phyloP scores from a whole-genome alignment of 345 rosid genomes.

The Turnera subulata region DNA sequence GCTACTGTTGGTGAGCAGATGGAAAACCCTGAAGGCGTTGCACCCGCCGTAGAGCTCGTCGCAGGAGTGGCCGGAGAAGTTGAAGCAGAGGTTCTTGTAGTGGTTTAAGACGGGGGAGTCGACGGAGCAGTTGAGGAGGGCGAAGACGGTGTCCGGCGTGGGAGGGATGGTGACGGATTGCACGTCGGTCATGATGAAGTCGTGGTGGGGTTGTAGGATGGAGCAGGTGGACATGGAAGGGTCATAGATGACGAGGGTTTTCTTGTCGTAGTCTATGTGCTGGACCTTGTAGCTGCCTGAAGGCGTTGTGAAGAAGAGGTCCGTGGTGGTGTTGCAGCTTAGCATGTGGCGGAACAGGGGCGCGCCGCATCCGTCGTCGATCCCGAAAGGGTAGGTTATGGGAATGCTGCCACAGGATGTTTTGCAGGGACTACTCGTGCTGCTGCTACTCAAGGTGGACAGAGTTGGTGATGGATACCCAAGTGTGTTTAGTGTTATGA shows the following conservation, averaged over 20 bases:
- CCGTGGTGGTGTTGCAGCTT: conserved; percentile 61
- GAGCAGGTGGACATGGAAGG: conserved; percentile 97
- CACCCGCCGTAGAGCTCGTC: conserved; percentile 77
- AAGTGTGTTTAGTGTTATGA: no score
- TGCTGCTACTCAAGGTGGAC: no score
- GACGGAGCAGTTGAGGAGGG: conserved; percentile 71
- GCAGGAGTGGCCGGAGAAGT: conserved; percentile 71
- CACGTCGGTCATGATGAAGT: conserved; percentile 60
- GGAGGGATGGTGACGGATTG: conserved; percentile 72
- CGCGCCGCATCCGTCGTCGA: conserved; percentile 90
- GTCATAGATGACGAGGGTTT: conserved; percentile 55
- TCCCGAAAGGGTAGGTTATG: conserved; percentile 72
- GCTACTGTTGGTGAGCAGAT: conserved; percentile 33
- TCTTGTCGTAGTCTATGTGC: conserved; percentile 63
- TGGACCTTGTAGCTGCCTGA: conserved; percentile 84
- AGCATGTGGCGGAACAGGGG: conserved; percentile 67
- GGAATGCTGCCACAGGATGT: conserved; percentile 56
- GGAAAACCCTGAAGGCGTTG: conserved; percentile 62
- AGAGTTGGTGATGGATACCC: neutral
- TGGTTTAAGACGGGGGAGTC: conserved; percentile 84
- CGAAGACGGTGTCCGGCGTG: conserved; percentile 76
- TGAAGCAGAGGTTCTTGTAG: conserved; percentile 71
- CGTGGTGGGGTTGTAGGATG: conserved; percentile 88
- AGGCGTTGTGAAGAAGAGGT: conserved; percentile 65
- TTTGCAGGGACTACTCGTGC: conserved; percentile 36